phyloP scores from a whole-genome alignment of 1,139 yeast species.

The Yamadazyma songkhlaensis region DNA sequence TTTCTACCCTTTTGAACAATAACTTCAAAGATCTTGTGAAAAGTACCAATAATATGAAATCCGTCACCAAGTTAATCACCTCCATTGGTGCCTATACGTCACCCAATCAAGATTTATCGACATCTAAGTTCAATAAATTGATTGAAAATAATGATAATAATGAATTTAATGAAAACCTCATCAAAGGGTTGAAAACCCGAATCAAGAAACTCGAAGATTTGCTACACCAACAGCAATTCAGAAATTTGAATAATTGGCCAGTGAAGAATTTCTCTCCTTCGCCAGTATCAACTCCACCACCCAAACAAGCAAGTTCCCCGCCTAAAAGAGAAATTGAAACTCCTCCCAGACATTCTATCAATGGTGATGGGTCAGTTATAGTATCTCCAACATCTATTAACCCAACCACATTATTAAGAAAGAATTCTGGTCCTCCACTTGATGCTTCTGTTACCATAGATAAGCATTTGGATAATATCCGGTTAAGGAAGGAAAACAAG shows the following conservation, averaged over 20 bases:
- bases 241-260: slow-evolving; percentile 61
- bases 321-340: not conserved
- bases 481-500: slow-evolving; percentile 31
- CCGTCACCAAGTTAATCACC: slow-evolving; percentile 32
- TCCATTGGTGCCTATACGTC: slow-evolving; percentile 33
- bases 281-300: slow-evolving; percentile 3
- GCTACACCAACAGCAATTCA: slow-evolving; percentile 63
- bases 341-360: not conserved
- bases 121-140: slow-evolving; percentile 14
- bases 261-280: slow-evolving; percentile 18
- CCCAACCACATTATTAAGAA: slow-evolving; percentile 14
- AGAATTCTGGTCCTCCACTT: slow-evolving; percentile 14
- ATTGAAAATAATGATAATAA: slow-evolving; percentile 22
- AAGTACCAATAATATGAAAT: slow-evolving; percentile 38
- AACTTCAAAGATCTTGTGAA: slow-evolving; percentile 45
- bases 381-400: slow-evolving; percentile 5
- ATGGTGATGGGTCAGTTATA: not conserved
- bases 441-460: slow-evolving; percentile 41
- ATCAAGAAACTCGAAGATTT: slow-evolving; percentile 64
- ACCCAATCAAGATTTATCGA: slow-evolving; percentile 18
- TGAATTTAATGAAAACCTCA: slow-evolving; percentile 34
- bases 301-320: not conserved
- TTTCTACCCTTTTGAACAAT: slow-evolving; percentile 42
- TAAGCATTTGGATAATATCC: slow-evolving; percentile 43
- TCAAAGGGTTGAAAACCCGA: slow-evolving; percentile 56